phyloP scores from a whole-genome alignment of 2,329 filamentous ascomycete species.

The Phialophora macrospora region DNA sequence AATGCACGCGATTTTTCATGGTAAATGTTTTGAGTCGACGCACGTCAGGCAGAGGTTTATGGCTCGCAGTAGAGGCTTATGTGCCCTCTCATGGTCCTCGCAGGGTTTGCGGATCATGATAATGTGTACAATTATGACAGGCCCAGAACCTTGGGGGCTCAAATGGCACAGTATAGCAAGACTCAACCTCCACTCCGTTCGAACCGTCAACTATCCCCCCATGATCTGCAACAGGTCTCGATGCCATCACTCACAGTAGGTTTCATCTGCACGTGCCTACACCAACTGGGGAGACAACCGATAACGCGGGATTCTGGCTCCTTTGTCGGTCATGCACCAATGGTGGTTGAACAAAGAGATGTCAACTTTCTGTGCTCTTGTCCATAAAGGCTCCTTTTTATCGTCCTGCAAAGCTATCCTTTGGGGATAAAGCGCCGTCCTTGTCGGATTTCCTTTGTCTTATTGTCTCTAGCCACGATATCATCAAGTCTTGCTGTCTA shows the following conservation, averaged over 20 bases:
- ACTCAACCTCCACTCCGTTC: background rate
- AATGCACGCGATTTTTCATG: slow-evolving; percentile 11
- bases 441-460: slow-evolving; percentile 2
- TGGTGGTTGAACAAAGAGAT: background rate
- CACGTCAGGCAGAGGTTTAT: background rate
- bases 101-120: slow-evolving; percentile 11
- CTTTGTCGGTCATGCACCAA: background rate
- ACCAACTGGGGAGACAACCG: background rate
- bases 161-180: background rate
- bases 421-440: background rate
- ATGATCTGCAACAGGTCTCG: background rate
- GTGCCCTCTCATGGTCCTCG: slow-evolving; percentile 19
- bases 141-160: slow-evolving; percentile 6
- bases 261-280: background rate
- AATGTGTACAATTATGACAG: slow-evolving; percentile 32
- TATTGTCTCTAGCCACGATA: slow-evolving; percentile 2
- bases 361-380: background rate
- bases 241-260: background rate
- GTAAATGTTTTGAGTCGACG: slow-evolving; percentile 1
- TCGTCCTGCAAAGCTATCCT: background rate
- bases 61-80: slow-evolving; percentile 25
- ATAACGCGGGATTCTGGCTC: background rate
- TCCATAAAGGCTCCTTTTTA: background rate
- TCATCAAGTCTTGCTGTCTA: background rate
- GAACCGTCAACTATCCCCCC: background rate